Conservation (phyloP, 169 alveolate species). For the Theileria annulata region DNA sequence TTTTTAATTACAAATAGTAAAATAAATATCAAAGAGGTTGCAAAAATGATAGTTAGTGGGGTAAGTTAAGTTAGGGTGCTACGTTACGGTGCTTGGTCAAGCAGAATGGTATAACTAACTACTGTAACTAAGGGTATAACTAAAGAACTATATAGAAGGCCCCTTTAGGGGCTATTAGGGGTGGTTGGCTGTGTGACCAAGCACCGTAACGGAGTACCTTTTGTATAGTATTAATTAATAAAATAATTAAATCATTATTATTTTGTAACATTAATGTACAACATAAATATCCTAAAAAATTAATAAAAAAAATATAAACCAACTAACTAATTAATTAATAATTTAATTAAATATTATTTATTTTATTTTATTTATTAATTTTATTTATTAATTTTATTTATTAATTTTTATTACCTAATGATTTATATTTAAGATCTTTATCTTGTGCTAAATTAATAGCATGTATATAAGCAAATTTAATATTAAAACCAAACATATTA, state of each 20-base stretch:
- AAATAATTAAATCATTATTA: conserved; percentile 85
- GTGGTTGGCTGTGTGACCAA: too few species aligned
- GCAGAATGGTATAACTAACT: too few species aligned
- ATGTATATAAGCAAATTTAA: conserved; percentile 90
- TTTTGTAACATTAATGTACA: conserved; percentile 87
- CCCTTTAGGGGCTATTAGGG: too few species aligned
- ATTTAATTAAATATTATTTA: conserved; percentile 9
- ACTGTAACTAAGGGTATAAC: too few species aligned
- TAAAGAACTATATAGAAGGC: too few species aligned
- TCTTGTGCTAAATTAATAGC: conserved; percentile 92
- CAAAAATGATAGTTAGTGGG: too few species aligned
- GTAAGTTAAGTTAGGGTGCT: too few species aligned
- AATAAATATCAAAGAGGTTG: too few species aligned
- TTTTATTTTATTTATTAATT: conserved; percentile 7
- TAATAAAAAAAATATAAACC: too few species aligned
- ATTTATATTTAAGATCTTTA: conserved; percentile 83
- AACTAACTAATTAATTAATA: background rate
- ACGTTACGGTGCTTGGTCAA: too few species aligned
- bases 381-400: background rate
- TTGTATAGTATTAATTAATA: conserved; percentile 91
- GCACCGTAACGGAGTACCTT: too few species aligned
- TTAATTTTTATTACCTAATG: conserved; percentile 21
- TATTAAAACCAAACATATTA: conserved; percentile 96
- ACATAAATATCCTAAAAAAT: conserved; percentile 86
- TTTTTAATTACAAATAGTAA: too few species aligned